Conservation (phyloP, 83 land plant genomes). For the Picea abies region DNA sequence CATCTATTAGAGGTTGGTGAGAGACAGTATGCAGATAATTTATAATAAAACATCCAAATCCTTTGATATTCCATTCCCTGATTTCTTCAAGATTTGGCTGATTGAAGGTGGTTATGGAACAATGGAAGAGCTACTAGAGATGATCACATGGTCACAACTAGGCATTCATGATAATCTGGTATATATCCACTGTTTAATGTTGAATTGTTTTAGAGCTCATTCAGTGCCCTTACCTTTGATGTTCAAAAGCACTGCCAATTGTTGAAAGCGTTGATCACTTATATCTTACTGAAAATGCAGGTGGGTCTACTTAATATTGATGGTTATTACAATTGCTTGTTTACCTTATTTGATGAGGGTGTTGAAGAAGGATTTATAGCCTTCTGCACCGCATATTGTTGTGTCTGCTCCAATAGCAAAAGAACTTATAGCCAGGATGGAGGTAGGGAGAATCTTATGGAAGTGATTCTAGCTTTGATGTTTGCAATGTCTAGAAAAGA, state of each 20-base stretch:
- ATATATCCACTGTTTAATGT: background rate
- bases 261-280: too few species aligned
- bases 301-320: slow-evolving; percentile 71
- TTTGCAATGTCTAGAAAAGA: background rate
- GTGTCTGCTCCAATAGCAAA: slow-evolving; percentile 52
- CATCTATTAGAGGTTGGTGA: too few species aligned
- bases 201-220: too few species aligned
- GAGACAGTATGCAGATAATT: too few species aligned
- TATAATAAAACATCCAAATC: too few species aligned
- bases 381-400: slow-evolving; percentile 52
- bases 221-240: too few species aligned
- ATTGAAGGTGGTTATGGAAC: slow-evolving; percentile 88
- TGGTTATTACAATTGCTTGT: slow-evolving; percentile 61
- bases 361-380: slow-evolving; percentile 78
- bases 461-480: background rate
- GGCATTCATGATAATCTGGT: slow-evolving; percentile 91
- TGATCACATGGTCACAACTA: slow-evolving; percentile 92
- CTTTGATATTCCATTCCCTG: background rate
- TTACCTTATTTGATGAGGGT: slow-evolving; percentile 66
- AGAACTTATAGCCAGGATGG: slow-evolving; percentile 53
- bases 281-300: slow-evolving; percentile 20
- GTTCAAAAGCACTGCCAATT: too few species aligned
- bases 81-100: slow-evolving; percentile 4
- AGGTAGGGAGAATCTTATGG: slow-evolving; percentile 26
- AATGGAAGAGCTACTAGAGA: slow-evolving; percentile 83